Evolutionary conservation across 805 yeast genomes (phyloP).

Genomic region (Teunomyces stri): DNA sequence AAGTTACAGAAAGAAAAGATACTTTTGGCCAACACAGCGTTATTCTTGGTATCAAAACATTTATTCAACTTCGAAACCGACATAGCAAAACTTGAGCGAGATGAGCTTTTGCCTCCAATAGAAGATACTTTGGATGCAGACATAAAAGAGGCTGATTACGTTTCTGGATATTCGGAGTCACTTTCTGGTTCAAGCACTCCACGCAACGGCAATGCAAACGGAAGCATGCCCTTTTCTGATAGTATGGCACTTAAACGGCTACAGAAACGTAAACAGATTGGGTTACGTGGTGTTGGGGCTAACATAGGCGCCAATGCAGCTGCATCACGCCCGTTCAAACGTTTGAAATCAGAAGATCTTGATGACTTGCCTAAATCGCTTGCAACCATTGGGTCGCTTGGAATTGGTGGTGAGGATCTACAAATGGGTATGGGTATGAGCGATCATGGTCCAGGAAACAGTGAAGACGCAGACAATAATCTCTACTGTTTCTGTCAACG

Average conservation of each 20-base stretch:
- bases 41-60: slow-evolving; percentile 75
- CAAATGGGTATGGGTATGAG: slow-evolving; percentile 6
- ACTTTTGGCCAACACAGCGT: slow-evolving; percentile 76
- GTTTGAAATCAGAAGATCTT: slow-evolving; percentile 12
- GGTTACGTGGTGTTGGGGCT: not conserved
- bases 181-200: slow-evolving; percentile 33
- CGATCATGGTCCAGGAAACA: slow-evolving; percentile 23
- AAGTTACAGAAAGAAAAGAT: slow-evolving; percentile 75
- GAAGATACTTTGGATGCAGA: slow-evolving; percentile 16
- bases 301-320: slow-evolving; percentile 7
- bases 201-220: slow-evolving; percentile 11
- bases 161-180: slow-evolving; percentile 21
- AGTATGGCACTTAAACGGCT: slow-evolving; percentile 15
- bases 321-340: slow-evolving; percentile 9
- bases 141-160: slow-evolving; percentile 14
- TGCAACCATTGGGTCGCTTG: not conserved
- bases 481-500: slow-evolving; percentile 89
- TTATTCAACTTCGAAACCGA: slow-evolving; percentile 70
- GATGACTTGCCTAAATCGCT: slow-evolving; percentile 9
- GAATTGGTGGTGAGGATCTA: not conserved
- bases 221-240: slow-evolving; percentile 6
- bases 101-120: slow-evolving; percentile 69
- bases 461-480: slow-evolving; percentile 42
- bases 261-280: slow-evolving; percentile 25
- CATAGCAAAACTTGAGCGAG: slow-evolving; percentile 70